phyloP scores from a whole-genome alignment of 2,329 filamentous ascomycete genomes.

The Monosporascus sp. region DNA sequence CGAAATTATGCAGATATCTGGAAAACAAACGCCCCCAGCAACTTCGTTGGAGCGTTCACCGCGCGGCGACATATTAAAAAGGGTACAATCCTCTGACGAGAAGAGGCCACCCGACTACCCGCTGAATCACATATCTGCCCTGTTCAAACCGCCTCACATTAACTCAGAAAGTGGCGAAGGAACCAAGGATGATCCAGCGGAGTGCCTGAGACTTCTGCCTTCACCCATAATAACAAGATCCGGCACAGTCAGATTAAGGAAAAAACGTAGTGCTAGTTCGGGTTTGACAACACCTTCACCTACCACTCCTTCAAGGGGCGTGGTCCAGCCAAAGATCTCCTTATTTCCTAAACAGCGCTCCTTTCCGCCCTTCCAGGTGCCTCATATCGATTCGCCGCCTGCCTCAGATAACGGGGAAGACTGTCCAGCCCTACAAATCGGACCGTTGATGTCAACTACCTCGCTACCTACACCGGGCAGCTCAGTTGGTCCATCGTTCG shows the following conservation, averaged over 20 bases:
- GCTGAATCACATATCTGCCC: slow-evolving; percentile 23
- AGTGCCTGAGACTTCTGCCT: slow-evolving; percentile 13
- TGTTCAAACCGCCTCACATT: slow-evolving; percentile 23
- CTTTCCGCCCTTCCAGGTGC: slow-evolving; percentile 1
- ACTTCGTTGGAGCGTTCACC: slow-evolving; percentile 1
- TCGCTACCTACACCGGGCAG: slow-evolving; percentile 8
- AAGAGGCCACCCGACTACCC: slow-evolving; percentile 22
- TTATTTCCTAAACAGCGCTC: slow-evolving; percentile 10
- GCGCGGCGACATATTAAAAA: neutral
- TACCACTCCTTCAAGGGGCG: neutral
- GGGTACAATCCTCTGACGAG: neutral
- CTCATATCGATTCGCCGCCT: slow-evolving; percentile 13
- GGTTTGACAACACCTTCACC: neutral
- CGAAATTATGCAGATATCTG: slow-evolving; percentile 4
- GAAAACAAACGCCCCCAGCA: neutral
- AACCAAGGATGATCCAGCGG: slow-evolving; percentile 4
- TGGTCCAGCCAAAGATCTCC: slow-evolving; percentile 6
- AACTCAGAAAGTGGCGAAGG: slow-evolving; percentile 6
- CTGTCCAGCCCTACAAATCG: neutral
- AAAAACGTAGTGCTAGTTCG: neutral
- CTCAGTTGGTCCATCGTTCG: slow-evolving; percentile 5
- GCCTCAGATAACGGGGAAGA: slow-evolving; percentile 16
- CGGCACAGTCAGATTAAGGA: neutral
- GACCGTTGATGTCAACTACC: slow-evolving; percentile 12
- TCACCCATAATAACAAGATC: slow-evolving; percentile 14